Conservation (phyloP, 179 eudicot genomes). For the Spinacia oleracea region DNA sequence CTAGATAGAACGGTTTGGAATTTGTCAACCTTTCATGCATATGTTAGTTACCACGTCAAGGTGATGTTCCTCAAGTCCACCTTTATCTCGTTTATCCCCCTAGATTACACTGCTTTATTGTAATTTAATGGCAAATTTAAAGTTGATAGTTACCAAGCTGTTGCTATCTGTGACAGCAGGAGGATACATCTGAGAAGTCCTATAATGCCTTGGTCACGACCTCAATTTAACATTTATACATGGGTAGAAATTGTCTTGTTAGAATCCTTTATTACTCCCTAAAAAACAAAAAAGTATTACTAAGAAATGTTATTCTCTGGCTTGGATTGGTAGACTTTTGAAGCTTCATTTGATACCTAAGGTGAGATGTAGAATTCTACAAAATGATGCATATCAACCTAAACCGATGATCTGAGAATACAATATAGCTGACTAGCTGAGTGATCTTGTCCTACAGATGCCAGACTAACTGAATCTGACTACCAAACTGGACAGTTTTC, state of each 20-base stretch:
- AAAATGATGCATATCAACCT: not conserved
- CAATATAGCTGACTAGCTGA: not conserved
- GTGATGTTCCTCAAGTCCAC: conserved; percentile 38
- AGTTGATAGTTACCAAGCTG: not conserved
- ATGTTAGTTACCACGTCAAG: conserved; percentile 95
- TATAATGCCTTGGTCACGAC: not conserved
- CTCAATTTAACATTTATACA: not conserved
- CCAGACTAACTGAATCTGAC: not conserved
- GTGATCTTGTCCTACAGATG: not conserved
- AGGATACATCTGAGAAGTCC: not conserved
- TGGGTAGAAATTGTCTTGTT: not conserved
- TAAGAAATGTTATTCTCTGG: not conserved
- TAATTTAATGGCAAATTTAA: conserved; percentile 3
- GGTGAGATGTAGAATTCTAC: not conserved
- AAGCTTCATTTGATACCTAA: not conserved
- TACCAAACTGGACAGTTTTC: not conserved
- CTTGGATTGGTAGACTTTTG: too few relatives aligned
- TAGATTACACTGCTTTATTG: not conserved
- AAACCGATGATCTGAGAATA: not conserved
- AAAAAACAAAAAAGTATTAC: not conserved
- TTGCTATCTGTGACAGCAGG: not conserved
- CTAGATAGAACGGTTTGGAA: conserved; percentile 93
- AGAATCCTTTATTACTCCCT: not conserved
- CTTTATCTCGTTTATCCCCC: not conserved
- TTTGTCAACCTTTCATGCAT: conserved; percentile 90